Conservation (phyloP, 179 eudicot species). For the Beta corolliflora region DNA sequence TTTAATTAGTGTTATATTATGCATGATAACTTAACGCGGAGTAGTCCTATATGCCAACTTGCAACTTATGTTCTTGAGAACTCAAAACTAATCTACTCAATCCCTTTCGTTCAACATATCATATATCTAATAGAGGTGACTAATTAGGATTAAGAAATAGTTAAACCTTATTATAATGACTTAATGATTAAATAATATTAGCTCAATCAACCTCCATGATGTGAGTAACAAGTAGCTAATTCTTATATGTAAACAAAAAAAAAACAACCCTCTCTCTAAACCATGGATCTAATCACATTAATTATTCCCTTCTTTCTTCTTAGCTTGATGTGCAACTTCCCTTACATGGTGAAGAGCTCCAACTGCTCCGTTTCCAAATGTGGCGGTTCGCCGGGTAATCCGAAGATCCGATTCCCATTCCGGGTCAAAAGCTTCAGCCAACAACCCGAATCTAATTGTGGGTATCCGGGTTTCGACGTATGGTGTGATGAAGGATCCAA, state of each 20-base stretch:
- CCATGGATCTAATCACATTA: slow-evolving; percentile 28
- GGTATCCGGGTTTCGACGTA: slow-evolving; percentile 47
- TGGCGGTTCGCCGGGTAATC: slow-evolving; percentile 18
- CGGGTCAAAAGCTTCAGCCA: slow-evolving; percentile 27
- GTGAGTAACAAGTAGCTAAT: neutral
- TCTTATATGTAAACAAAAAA: slow-evolving; percentile 10
- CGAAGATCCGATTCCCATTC: slow-evolving; percentile 53
- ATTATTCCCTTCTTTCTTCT: slow-evolving; percentile 13
- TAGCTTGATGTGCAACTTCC: slow-evolving; percentile 6
- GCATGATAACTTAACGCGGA: neutral
- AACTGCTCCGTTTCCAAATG: slow-evolving; percentile 41
- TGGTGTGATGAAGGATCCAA: slow-evolving; percentile 33
- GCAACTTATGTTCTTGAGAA: slow-evolving; percentile 10
- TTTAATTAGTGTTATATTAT: neutral
- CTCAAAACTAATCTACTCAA: slow-evolving; percentile 13
- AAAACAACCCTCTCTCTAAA: neutral
- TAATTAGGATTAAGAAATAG: slow-evolving; percentile 7
- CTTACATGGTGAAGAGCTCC: slow-evolving; percentile 12
- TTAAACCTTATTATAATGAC: neutral
- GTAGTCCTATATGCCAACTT: neutral
- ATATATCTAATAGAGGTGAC: slow-evolving; percentile 1
- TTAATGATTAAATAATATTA: neutral
- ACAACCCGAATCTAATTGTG: slow-evolving; percentile 36
- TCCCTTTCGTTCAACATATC: neutral
- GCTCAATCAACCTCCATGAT: slow-evolving; percentile 17